Percentiles rank a stretch among this genome's conserved stretches.
phyloP scores from a whole-genome alignment of 352 stramenopile genomes.

The Pythium monospermum region DNA sequence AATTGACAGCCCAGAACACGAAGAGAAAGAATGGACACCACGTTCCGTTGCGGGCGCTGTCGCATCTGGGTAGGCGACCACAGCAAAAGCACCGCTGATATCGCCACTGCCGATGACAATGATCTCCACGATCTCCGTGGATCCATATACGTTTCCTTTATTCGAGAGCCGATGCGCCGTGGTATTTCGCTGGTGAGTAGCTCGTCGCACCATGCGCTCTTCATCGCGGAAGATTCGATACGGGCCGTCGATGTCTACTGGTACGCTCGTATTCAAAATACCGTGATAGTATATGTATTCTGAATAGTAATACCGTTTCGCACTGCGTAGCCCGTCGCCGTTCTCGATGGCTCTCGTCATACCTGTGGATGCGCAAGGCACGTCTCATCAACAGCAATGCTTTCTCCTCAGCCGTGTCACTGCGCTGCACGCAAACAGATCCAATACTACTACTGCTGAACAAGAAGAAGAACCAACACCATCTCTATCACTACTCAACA shows the following conservation, averaged over 20 bases:
- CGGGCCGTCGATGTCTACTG: conserved; percentile 36
- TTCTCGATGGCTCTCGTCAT: conserved; percentile 48
- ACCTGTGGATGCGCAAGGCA: conserved; percentile 34
- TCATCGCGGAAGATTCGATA: conserved; percentile 12
- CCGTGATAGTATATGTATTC: no score
- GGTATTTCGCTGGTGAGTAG: no score
- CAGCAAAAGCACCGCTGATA: conserved; percentile 3
- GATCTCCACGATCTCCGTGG: conserved; percentile 5
- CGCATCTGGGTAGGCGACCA: conserved; percentile 26
- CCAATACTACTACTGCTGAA: no score
- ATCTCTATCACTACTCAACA: background rate
- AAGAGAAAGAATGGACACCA: conserved; percentile 9
- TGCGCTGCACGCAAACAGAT: background rate
- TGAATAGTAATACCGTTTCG: background rate
- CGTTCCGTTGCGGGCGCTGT: conserved; percentile 18
- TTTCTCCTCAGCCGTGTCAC: conserved; percentile 43
- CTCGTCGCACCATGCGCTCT: no score
- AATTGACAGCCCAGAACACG: no score
- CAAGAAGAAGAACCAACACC: background rate
- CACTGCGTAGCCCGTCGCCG: conserved; percentile 37
- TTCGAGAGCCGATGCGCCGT: background rate
- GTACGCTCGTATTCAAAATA: no score
- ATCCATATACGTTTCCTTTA: conserved; percentile 1
- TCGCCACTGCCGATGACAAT: conserved; percentile 3
- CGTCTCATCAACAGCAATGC: conserved; percentile 41